Percentiles rank a stretch among this genome's conserved stretches.
Conservation (phyloP, 2,329 filamentous ascomycete species). For the Pseudogymnoascus sp. region DNA sequence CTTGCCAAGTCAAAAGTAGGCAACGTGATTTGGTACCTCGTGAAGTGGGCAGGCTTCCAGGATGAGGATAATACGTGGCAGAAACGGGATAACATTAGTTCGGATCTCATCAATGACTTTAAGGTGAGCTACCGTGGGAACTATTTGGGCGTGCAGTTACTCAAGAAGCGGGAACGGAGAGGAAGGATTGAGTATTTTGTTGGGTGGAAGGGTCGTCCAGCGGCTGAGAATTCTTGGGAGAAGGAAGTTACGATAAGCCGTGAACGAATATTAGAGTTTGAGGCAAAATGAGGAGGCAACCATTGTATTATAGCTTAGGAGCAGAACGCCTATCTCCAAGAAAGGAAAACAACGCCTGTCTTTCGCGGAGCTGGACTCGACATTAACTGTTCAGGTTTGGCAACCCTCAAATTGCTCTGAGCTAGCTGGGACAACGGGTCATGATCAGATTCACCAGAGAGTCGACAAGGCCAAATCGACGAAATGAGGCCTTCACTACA, state of each 20-base stretch:
- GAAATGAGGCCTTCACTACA: too few species aligned
- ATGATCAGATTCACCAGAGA: too few species aligned
- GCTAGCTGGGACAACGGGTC: too few species aligned
- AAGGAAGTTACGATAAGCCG: conserved; percentile 14
- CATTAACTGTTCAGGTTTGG: too few species aligned
- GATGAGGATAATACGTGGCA: conserved; percentile 19
- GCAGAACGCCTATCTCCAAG: too few species aligned
- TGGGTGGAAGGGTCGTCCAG: conserved; percentile 15
- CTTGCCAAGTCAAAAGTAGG: conserved; percentile 20
- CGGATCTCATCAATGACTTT: conserved; percentile 14
- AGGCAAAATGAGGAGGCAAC: too few species aligned
- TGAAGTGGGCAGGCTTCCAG: conserved; percentile 20
- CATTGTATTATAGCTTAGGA: too few species aligned
- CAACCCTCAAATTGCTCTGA: too few species aligned
- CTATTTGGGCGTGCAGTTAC: conserved; percentile 11
- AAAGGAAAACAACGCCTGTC: too few species aligned
- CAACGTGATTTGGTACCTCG: conserved; percentile 18
- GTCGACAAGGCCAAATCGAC: too few species aligned
- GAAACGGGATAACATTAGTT: conserved; percentile 15
- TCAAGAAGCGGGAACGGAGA: conserved; percentile 14
- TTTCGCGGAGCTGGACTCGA: too few species aligned
- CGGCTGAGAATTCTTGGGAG: conserved; percentile 16
- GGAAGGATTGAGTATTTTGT: conserved; percentile 15
- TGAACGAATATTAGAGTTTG: conserved; percentile 14
- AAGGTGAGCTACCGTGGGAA: conserved; percentile 16